A percentile compares a stretch with the other conserved stretches of the same genome.
These are phyloP conservation scores for Gillenia trifoliata DNA, from an alignment of 306 rosid species.

Conservation along the genomic window DNA sequence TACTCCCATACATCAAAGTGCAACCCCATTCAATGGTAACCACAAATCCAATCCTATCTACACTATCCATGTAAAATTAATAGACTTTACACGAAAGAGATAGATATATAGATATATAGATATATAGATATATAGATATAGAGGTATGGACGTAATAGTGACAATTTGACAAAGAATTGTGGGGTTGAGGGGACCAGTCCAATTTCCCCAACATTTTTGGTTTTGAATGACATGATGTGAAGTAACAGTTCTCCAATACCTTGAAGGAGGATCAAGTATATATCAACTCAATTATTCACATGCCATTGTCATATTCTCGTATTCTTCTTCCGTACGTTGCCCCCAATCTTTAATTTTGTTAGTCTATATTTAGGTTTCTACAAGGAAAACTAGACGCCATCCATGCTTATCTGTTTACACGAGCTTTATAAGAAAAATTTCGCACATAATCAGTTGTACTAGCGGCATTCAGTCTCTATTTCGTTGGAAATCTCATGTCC, in stretches of 20 bases:
- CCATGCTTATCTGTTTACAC: background rate
- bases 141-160: background rate
- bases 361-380: conserved; percentile 5
- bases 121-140: background rate
- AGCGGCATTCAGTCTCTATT: too few species aligned
- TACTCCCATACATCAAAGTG: background rate
- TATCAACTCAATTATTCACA: background rate
- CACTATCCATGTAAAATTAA: background rate
- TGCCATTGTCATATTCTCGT: conserved; percentile 3
- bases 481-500: too few species aligned
- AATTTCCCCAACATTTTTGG: background rate
- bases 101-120: background rate
- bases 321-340: background rate
- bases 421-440: background rate
- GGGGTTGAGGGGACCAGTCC: background rate
- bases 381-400: background rate
- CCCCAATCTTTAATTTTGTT: background rate
- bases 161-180: background rate
- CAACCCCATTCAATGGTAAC: background rate
- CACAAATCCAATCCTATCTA: background rate
- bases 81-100: background rate
- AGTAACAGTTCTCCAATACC: background rate
- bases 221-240: background rate
- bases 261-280: background rate
- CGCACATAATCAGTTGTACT: too few species aligned